Conservation (phyloP, 495 filamentous ascomycete species). For the Paragyromitra xinjiangensis region DNA sequence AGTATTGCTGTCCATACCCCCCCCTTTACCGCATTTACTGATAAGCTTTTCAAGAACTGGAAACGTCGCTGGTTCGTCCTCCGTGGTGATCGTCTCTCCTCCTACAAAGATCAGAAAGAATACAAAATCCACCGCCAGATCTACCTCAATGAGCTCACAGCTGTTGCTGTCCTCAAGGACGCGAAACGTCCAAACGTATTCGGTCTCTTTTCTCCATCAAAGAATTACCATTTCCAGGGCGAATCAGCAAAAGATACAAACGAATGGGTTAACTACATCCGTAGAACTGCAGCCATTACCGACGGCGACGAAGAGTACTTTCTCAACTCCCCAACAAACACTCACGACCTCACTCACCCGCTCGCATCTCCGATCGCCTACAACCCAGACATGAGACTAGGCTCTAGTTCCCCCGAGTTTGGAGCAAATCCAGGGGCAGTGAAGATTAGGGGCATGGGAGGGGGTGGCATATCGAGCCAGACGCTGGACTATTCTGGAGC, state of each 20-base stretch:
- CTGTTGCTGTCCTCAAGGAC: conserved; percentile 85
- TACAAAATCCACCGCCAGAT: conserved; percentile 88
- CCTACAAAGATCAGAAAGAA: conserved; percentile 91
- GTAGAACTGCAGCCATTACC: conserved; percentile 78
- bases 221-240: conserved; percentile 90
- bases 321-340: conserved; percentile 67
- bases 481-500: conserved; percentile 84
- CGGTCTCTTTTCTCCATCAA: conserved; percentile 89
- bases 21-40: conserved; percentile 7
- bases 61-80: conserved; percentile 89
- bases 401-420: conserved; percentile 63
- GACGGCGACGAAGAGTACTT: conserved; percentile 86
- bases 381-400: conserved; percentile 58
- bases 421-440: conserved; percentile 47
- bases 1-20: conserved; percentile 62
- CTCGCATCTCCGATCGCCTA: conserved; percentile 63
- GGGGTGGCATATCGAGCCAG: conserved; percentile 62
- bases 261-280: conserved; percentile 86
- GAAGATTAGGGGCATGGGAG: conserved; percentile 58
- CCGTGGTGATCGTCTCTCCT: conserved; percentile 89
- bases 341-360: conserved; percentile 59
- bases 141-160: conserved; percentile 86
- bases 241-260: conserved; percentile 75
- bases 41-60: conserved; percentile 69
- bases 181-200: conserved; percentile 86